A percentile compares a stretch with the other conserved stretches of the same genome.
Conservation (phyloP, 768 basidiomycete species). For the Kwoniella sp. region DNA sequence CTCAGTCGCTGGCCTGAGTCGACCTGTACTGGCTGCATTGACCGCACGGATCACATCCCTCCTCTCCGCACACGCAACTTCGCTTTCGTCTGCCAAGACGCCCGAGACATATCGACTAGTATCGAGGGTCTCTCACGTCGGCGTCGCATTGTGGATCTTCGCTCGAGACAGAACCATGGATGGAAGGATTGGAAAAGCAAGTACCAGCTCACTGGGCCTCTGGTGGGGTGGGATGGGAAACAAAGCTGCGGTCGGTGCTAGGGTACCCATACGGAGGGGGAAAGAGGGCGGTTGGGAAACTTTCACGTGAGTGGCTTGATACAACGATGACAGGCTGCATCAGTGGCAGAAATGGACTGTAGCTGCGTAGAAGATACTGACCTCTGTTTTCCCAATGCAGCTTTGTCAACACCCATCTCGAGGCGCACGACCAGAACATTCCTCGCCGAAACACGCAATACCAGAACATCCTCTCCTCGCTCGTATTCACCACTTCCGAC, state of each 20-base stretch:
- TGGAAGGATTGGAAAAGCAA: constrained; percentile 65
- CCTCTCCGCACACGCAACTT: constrained; percentile 47
- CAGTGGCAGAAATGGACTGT: not conserved
- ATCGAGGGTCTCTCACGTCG: constrained; percentile 78
- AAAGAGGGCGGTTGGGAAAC: constrained; percentile 68
- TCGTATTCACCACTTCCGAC: constrained; percentile 71
- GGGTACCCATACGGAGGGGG: constrained; percentile 69
- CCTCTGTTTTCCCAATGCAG: constrained; percentile 57
- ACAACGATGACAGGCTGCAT: no score
- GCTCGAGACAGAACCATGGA: constrained; percentile 66
- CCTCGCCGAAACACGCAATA: constrained; percentile 73
- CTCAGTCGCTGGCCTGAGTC: constrained; percentile 76
- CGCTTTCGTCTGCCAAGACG: constrained; percentile 23
- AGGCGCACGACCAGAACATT: constrained; percentile 73
- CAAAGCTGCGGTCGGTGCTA: constrained; percentile 88
- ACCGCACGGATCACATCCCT: constrained; percentile 66
- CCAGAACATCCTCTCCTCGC: constrained; percentile 73
- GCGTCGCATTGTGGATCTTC: constrained; percentile 85
- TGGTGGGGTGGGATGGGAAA: constrained; percentile 82
- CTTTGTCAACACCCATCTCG: constrained; percentile 90
- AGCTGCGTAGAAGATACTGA: not conserved
- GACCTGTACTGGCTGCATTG: constrained; percentile 68
- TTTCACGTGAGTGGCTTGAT: constrained; percentile 68
- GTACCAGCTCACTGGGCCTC: constrained; percentile 70
- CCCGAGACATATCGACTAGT: constrained; percentile 71